Evolutionary conservation across 768 basidiomycete genomes (phyloP).

Genomic region (Mycena chlorophos): DNA sequence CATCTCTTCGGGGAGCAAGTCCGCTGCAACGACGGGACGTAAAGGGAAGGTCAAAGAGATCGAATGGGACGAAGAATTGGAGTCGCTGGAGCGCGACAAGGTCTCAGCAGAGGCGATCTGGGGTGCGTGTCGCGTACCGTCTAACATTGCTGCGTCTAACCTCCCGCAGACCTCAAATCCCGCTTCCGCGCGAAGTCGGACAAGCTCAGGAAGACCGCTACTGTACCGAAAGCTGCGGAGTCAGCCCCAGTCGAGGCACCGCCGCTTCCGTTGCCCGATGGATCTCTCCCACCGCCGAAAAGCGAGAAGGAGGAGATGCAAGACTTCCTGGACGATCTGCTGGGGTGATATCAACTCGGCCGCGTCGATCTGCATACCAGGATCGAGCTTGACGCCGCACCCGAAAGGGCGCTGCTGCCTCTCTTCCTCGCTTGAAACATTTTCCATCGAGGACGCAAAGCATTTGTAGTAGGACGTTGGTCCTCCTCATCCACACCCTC

Average conservation of each 20-base stretch:
- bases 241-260: conserved; percentile 46
- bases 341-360: conserved; percentile 34
- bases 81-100: conserved; percentile 68
- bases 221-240: conserved; percentile 14
- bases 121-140: conserved; percentile 44
- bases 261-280: conserved; percentile 45
- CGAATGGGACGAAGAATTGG: conserved; percentile 67
- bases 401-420: conserved; percentile 33
- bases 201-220: conserved; percentile 34
- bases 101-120: conserved; percentile 71
- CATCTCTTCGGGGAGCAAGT: conserved; percentile 38
- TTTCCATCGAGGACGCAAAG: conserved; percentile 39
- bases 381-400: too few relatives aligned
- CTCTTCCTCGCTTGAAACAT: conserved; percentile 39
- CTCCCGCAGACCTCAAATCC: conserved; percentile 52
- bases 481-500: conserved; percentile 31
- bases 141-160: not conserved
- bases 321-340: conserved; percentile 68
- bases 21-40: conserved; percentile 33
- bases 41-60: conserved; percentile 69
- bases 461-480: conserved; percentile 39
- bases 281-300: conserved; percentile 31
- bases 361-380: too few relatives aligned
- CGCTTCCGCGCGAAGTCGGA: conserved; percentile 59
- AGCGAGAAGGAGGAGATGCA: conserved; percentile 63